These are phyloP conservation scores for Periconia digitata DNA, from an alignment of 2,329 filamentous ascomycete species.

Conservation along the genomic window DNA sequence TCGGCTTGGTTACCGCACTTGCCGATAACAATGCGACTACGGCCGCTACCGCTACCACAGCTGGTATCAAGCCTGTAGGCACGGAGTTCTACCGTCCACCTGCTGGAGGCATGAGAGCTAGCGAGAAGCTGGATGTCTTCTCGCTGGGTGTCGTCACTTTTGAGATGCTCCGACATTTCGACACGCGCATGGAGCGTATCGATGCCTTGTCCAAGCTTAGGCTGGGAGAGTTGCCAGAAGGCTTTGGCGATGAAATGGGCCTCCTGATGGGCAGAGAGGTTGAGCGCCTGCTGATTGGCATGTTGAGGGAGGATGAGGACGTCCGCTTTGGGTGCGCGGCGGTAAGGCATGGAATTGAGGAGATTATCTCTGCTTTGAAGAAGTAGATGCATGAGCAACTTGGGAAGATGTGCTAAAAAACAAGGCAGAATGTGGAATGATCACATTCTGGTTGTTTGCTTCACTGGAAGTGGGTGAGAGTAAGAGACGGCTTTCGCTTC, in stretches of 20 bases:
- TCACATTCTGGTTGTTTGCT: too few species aligned
- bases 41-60: background rate
- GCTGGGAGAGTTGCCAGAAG: slow-evolving; percentile 29
- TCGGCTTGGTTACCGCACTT: slow-evolving; percentile 64
- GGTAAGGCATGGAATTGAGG: slow-evolving; percentile 25
- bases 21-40: slow-evolving; percentile 36
- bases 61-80: slow-evolving; percentile 54
- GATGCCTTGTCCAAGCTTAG: slow-evolving; percentile 39
- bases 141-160: slow-evolving; percentile 64
- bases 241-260: slow-evolving; percentile 26
- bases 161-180: slow-evolving; percentile 61
- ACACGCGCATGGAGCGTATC: slow-evolving; percentile 42
- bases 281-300: slow-evolving; percentile 28
- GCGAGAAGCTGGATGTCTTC: slow-evolving; percentile 62
- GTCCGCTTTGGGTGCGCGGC: slow-evolving; percentile 32
- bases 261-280: slow-evolving; percentile 19
- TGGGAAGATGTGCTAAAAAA: too few species aligned
- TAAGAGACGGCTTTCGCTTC: background rate
- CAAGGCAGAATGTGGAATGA: too few species aligned
- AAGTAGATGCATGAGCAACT: background rate
- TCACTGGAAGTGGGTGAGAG: background rate
- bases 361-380: slow-evolving; percentile 20
- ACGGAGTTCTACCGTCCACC: slow-evolving; percentile 64
- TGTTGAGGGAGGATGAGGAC: slow-evolving; percentile 36
- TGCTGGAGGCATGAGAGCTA: slow-evolving; percentile 23